Base-by-base conservation (phyloP, 805 yeast species). In the Candida ascalaphidarum region DNA sequence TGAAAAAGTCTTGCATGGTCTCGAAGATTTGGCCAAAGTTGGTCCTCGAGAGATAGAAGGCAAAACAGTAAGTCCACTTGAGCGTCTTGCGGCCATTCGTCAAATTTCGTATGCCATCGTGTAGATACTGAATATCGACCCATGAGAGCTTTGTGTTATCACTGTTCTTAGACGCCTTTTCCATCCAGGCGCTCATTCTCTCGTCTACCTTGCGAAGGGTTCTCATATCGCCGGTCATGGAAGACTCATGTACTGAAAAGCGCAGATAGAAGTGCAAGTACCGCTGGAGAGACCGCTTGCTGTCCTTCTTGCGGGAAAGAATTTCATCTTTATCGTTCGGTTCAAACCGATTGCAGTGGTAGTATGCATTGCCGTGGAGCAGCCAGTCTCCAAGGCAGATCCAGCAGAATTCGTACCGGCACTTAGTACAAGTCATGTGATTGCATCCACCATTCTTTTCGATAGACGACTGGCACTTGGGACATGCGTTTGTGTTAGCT, bases 361-460 rank as follows among this genome's bases (percentile, higher is more conserved):
- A 86, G 54, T 63, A 74, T 23, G 62, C 58, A 17, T 66, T 61
- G 3, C 74, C 75, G 55, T 89, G 97, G 11, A 55, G 55, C 1
- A 49, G 44, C 98, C 98, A 89, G 19, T 62, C 69, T 3, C 77
- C 77, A 36, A 73, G 50, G 53, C 98, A 92, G 22, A 88, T 75
- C 98, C 98, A 92, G 53, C 98, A 92, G 48, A 86, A 92, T 48
- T 88, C 83, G 49, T 72, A 55, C 9, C 51, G 47, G 52, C 98
- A 92, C 33, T 74, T 77, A 3, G 71, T 62, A 52, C 98, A 92
- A 1, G 76, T 69, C 95, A 92, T 89, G 55, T 92, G 98, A 54
- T 89, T 89, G 57, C 98, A 92, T 0, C 98, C 98, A 14, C 96
- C 97, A 48, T 81, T 81, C 44, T 89, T 86, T 48, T 92, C 96